Conservation (phyloP, 1,284 basidiomycete species). For the Pascua sp. region DNA sequence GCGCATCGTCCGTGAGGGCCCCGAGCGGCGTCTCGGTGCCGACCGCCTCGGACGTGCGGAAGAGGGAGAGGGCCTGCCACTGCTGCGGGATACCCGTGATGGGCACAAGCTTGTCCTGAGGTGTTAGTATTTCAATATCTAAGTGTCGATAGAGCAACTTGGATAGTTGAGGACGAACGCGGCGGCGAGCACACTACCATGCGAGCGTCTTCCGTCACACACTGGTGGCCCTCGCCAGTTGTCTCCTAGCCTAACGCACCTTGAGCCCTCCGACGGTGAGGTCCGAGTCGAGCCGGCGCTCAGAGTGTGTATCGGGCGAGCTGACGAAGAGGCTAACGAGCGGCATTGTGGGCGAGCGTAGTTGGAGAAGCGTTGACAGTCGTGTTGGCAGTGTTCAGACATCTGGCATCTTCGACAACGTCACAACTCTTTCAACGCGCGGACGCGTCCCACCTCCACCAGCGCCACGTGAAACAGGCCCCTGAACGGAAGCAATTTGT, state of each 20-base stretch:
- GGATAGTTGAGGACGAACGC: no score
- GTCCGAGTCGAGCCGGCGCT: constrained; percentile 72
- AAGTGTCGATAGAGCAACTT: no score
- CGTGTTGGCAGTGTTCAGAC: no score
- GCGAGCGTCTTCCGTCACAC: not conserved
- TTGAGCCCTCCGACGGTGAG: constrained; percentile 73
- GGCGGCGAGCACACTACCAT: no score
- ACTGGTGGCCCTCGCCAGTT: not conserved
- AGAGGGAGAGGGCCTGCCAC: constrained; percentile 66
- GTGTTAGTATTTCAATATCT: constrained; percentile 3
- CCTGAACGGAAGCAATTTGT: not conserved
- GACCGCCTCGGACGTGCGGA: constrained; percentile 57
- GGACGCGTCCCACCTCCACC: not conserved
- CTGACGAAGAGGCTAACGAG: constrained; percentile 65
- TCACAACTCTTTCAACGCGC: no score
- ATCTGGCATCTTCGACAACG: no score
- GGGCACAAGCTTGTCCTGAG: constrained; percentile 74
- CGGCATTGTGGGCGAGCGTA: constrained; percentile 3
- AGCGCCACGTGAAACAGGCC: not conserved
- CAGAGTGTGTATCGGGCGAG: constrained; percentile 83
- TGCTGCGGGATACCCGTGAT: constrained; percentile 81
- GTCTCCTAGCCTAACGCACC: constrained; percentile 50
- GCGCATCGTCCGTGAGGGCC: constrained; percentile 62
- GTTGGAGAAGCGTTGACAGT: not conserved
- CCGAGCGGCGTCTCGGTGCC: constrained; percentile 52